These are phyloP conservation scores for Pleomassaria siparia DNA, from an alignment of 2,329 filamentous ascomycete species.

Conservation along the genomic window DNA sequence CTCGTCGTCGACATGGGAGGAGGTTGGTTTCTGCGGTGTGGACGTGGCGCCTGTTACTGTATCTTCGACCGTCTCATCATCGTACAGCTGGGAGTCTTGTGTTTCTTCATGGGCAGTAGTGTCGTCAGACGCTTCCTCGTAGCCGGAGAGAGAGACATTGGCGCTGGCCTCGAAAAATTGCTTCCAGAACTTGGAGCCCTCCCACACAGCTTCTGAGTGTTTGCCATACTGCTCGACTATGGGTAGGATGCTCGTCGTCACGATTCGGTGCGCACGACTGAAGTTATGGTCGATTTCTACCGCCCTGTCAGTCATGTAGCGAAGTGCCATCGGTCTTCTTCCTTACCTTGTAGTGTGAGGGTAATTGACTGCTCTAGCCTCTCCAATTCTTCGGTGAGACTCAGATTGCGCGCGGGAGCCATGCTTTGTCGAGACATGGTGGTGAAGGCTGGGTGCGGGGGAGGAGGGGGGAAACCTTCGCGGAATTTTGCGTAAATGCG, in stretches of 20 bases:
- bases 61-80: constrained; percentile 48
- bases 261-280: constrained; percentile 92
- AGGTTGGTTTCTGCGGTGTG: constrained; percentile 39
- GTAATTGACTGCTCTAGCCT: constrained; percentile 96
- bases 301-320: constrained; percentile 24
- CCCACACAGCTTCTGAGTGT: constrained; percentile 92
- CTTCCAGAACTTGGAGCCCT: constrained; percentile 99
- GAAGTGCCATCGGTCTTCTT: constrained; percentile 7
- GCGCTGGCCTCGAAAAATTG: constrained; percentile 99
- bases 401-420: constrained; percentile 61
- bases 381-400: constrained; percentile 92
- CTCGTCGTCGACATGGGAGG: constrained; percentile 38
- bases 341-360: constrained; percentile 78
- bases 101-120: constrained; percentile 50
- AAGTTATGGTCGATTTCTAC: constrained; percentile 98
- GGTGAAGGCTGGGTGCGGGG: not conserved
- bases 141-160: constrained; percentile 93
- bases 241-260: constrained; percentile 89
- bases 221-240: constrained; percentile 94
- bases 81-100: constrained; percentile 39
- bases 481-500: too few relatives aligned
- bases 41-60: constrained; percentile 46
- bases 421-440: constrained; percentile 55
- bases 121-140: constrained; percentile 75
- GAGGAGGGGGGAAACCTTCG: too few relatives aligned